Evolutionary conservation across 1,284 basidiomycete species (phyloP).

Genomic region (Vanrija pseudolonga): DNA sequence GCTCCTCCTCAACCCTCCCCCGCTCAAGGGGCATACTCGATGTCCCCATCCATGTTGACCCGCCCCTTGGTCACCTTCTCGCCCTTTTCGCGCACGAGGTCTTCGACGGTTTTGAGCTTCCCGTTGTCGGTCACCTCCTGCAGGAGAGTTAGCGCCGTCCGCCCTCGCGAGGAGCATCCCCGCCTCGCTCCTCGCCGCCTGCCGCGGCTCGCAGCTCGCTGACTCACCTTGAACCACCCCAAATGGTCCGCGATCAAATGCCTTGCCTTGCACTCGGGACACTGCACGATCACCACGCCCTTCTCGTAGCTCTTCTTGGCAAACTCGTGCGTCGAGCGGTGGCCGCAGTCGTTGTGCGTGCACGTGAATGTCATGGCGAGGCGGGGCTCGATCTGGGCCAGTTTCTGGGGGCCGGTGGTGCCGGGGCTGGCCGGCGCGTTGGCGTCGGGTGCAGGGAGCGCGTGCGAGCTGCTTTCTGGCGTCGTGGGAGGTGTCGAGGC

Average conservation of each 20-base stretch:
- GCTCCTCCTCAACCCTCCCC: too few species aligned
- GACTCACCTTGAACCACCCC: conserved; percentile 69
- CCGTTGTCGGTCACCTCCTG: conserved; percentile 61
- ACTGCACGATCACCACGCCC: conserved; percentile 88
- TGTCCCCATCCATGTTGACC: conserved; percentile 52
- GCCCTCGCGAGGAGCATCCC: too few species aligned
- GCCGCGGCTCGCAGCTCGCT: not conserved
- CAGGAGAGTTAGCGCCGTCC: not conserved
- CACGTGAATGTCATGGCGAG: conserved; percentile 76
- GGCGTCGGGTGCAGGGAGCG: conserved; percentile 2
- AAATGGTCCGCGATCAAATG: conserved; percentile 87
- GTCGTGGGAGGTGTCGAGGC: not conserved
- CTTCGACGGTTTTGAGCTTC: conserved; percentile 71
- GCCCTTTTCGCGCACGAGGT: conserved; percentile 70
- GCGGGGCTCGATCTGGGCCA: conserved; percentile 41
- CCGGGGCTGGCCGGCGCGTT: conserved; percentile 17
- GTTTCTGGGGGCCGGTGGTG: conserved; percentile 2
- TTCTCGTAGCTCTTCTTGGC: conserved; percentile 75
- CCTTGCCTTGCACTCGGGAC: conserved; percentile 82
- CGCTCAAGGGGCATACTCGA: conserved; percentile 37
- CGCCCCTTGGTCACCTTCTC: conserved; percentile 66
- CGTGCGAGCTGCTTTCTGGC: not conserved
- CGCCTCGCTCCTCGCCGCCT: not conserved
- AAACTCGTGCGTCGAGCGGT: conserved; percentile 85
- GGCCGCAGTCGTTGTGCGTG: conserved; percentile 64